Evolutionary conservation across 164 flowering plant species (phyloP).

Genomic region (Kingdonia uniflora): DNA sequence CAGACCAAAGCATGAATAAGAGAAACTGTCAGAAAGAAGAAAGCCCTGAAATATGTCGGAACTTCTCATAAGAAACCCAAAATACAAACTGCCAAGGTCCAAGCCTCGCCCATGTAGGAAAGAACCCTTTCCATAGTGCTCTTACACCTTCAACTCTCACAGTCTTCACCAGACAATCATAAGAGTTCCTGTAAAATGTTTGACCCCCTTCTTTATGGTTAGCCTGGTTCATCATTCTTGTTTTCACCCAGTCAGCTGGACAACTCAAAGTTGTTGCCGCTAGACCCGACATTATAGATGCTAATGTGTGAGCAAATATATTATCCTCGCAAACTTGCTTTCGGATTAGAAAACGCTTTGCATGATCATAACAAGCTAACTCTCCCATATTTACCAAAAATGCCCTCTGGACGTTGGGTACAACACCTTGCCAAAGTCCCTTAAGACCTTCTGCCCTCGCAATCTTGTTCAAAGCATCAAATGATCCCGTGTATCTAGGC

Average conservation of each 20-base stretch:
- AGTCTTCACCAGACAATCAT: constrained; percentile 70
- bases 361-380: constrained; percentile 87
- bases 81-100: constrained; percentile 96
- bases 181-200: constrained; percentile 44
- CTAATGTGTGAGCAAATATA: constrained; percentile 70
- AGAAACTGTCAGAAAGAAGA: constrained; percentile 47
- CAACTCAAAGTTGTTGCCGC: constrained; percentile 82
- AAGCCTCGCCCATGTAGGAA: constrained; percentile 97
- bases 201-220: constrained; percentile 14
- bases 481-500: constrained; percentile 58
- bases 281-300: constrained; percentile 82
- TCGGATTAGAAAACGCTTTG: constrained; percentile 51
- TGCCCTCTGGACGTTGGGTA: constrained; percentile 81
- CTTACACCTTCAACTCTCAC: constrained; percentile 56
- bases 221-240: constrained; percentile 86
- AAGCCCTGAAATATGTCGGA: constrained; percentile 48
- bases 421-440: constrained; percentile 89
- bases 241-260: constrained; percentile 91
- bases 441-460: constrained; percentile 42
- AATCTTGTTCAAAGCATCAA: constrained; percentile 60
- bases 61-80: constrained; percentile 77
- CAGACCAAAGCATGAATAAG: neutral
- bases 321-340: constrained; percentile 48
- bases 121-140: constrained; percentile 88
- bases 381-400: constrained; percentile 95